Evolutionary conservation across 1,284 basidiomycete species (phyloP), one percentile per base, ranked within the genome.

Genomic region (Rhodotorula sp.): DNA sequence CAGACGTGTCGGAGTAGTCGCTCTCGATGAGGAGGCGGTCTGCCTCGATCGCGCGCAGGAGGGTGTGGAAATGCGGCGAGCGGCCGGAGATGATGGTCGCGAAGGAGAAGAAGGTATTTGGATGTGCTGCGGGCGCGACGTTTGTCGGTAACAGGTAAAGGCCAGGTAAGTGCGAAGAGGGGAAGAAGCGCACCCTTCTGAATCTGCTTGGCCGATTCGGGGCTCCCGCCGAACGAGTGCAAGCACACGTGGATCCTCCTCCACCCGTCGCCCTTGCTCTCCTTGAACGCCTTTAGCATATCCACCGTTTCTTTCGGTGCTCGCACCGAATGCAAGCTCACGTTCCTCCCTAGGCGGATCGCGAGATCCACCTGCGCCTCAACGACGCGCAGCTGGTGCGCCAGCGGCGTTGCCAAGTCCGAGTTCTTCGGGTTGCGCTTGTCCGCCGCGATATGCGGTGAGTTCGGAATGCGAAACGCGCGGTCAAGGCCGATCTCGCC

Each of bases 401-500:
- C 84, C 55, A 91, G 80, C 21, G 91, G 90, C 29, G 89, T 86
- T 29, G 84, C 85, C 80, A 92, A 91, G 5, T 86, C 86, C 6
- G 58, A 91, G 81, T 74, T 83, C 81, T 61, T 76, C 74, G 41
- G 75, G 70, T 58, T 77, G 37, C 21, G 13, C 32, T 34, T 46
- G 67, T 61, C 48, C 66, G 60, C 55, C 2, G 32, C 34, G 54
- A 70, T 64, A 21, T 55, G 21, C 1, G 70, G 66, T 17, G 80
- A 82, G 70, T 85, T 84, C 0, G 91, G 88, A 27, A 94, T 84
- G 46, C 89, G 87, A 74, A 89, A 90, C 17, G 84, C 84, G 54
- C 89, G 87, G 81, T 94, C 91, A 58, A 94, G 81, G 6, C 91
- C 91, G 15, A 94, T 88, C 83, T 94, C 92, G 55, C 91, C 91